Evolutionary conservation across 176 grass and related monocot species (phyloP).

Genomic region (Bothriochloa decipiens): DNA sequence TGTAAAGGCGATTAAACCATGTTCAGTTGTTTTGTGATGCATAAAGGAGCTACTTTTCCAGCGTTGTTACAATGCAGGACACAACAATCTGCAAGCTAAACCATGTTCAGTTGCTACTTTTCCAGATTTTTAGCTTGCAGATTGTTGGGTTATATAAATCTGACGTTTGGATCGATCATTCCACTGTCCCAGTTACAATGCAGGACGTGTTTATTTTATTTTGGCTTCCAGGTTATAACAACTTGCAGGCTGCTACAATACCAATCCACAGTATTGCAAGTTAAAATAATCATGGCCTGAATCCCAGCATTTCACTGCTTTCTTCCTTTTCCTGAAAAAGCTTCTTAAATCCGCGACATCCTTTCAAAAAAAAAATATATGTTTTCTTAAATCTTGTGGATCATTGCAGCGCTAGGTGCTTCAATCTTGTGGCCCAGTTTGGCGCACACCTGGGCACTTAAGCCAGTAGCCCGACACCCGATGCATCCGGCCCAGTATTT

Average conservation of each 20-base stretch:
- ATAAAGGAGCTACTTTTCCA: neutral
- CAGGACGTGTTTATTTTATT: neutral
- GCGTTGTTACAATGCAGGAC: neutral
- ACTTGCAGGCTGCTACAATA: neutral
- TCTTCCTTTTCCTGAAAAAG: no score
- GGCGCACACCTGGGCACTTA: neutral
- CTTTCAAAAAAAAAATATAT: no score
- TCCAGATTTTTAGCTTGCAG: neutral
- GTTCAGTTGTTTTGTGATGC: neutral
- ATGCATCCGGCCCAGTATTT: neutral
- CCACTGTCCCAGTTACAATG: no score
- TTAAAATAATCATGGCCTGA: neutral
- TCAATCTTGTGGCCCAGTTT: neutral
- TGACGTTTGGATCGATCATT: no score
- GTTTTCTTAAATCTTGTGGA: no score
- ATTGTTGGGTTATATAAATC: neutral
- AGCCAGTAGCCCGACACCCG: neutral
- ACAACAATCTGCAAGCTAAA: no score
- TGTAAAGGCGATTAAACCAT: neutral
- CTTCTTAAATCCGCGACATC: no score
- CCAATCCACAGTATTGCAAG: no score
- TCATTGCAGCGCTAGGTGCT: neutral
- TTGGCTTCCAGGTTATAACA: neutral
- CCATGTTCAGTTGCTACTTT: neutral
- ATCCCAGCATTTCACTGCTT: no score